phyloP scores from a whole-genome alignment of 148 eudicot species.

The Rheum nobile region DNA sequence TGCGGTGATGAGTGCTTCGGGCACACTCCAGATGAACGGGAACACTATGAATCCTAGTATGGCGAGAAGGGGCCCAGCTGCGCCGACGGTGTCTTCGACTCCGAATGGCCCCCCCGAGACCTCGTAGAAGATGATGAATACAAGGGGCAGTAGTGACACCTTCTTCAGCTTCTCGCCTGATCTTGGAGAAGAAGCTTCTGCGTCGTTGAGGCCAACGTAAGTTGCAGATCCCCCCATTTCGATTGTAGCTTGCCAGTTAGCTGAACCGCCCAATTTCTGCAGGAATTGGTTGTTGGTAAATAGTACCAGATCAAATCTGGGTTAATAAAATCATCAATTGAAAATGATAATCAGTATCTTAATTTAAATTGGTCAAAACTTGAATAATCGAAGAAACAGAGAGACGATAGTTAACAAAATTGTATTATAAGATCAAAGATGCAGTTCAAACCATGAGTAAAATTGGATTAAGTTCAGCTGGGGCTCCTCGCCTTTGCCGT shows the following conservation, averaged over 20 bases:
- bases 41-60: slow-evolving; percentile 21
- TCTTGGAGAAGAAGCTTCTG: slow-evolving; percentile 13
- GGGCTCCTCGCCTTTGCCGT: background rate
- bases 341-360: too few relatives aligned
- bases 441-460: too few relatives aligned
- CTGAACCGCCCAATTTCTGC: slow-evolving; percentile 16
- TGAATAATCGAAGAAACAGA: too few relatives aligned
- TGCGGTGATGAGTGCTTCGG: slow-evolving; percentile 30
- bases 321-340: too few relatives aligned
- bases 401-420: too few relatives aligned
- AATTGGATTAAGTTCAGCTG: background rate
- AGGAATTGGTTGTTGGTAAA: too few relatives aligned
- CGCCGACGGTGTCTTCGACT: slow-evolving; percentile 24
- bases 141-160: slow-evolving; percentile 19
- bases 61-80: slow-evolving; percentile 29
- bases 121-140: slow-evolving; percentile 30
- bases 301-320: too few relatives aligned
- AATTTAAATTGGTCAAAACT: too few relatives aligned
- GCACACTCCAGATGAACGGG: slow-evolving; percentile 28
- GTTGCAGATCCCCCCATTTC: slow-evolving; percentile 12
- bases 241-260: slow-evolving; percentile 12
- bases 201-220: slow-evolving; percentile 11
- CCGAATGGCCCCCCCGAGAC: slow-evolving; percentile 31
- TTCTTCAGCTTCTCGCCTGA: slow-evolving; percentile 9
- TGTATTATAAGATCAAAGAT: too few relatives aligned